Evolutionary conservation across 768 basidiomycete species (phyloP).

Genomic region (Trametes villosa): DNA sequence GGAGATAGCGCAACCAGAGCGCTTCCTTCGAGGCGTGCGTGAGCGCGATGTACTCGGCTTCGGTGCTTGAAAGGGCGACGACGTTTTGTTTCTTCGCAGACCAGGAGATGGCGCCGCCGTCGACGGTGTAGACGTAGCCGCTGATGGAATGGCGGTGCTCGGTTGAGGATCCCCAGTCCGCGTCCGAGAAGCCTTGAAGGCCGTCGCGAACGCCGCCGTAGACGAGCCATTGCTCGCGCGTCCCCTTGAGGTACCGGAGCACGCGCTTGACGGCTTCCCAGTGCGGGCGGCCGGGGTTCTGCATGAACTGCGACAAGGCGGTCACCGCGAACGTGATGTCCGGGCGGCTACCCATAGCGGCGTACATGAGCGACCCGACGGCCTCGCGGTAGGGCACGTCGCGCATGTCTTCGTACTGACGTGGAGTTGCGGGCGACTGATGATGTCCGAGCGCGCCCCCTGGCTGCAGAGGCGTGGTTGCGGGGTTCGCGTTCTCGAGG

Average conservation of each 20-base stretch:
- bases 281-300: conserved; percentile 20
- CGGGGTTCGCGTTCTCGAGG: not conserved
- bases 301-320: conserved; percentile 23
- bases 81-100: conserved; percentile 42
- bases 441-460: not conserved
- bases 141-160: conserved; percentile 27
- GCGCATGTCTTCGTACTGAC: conserved; percentile 3
- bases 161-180: conserved; percentile 8
- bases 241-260: conserved; percentile 29
- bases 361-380: conserved; percentile 38
- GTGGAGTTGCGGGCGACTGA: no score
- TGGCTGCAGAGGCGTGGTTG: conserved; percentile 15
- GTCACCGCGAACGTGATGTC: conserved; percentile 36
- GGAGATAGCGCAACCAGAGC: conserved; percentile 37
- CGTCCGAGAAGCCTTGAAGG: conserved; percentile 18
- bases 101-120: conserved; percentile 46
- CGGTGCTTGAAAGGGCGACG: conserved; percentile 40
- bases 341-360: conserved; percentile 31
- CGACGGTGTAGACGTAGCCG: conserved; percentile 38
- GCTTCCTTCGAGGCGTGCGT: conserved; percentile 39
- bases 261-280: conserved; percentile 30
- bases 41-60: conserved; percentile 42
- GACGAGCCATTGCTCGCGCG: conserved; percentile 9
- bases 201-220: conserved; percentile 17
- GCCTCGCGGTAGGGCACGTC: conserved; percentile 21